Percentiles rank a stretch among this genome's conserved stretches.
Evolutionary conservation across 1,139 yeast genomes (phyloP).

Genomic region (Yamadazyma mexicana): DNA sequence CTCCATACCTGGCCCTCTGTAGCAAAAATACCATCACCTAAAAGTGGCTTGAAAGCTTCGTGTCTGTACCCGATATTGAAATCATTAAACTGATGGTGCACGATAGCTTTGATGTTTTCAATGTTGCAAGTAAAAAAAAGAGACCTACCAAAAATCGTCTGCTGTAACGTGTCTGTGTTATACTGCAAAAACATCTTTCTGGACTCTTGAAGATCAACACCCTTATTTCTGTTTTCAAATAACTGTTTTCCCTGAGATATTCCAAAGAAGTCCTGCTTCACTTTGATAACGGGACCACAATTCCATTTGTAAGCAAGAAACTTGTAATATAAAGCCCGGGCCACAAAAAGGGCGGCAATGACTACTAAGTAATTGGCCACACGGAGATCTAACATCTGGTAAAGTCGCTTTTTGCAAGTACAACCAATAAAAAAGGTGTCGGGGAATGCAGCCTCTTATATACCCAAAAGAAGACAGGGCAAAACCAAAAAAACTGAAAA

Average conservation of each 20-base stretch:
- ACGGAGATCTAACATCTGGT: background rate
- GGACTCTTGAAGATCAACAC: conserved; percentile 14
- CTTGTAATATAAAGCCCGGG: conserved; percentile 7
- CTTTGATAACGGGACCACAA: conserved; percentile 9
- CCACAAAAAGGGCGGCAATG: background rate
- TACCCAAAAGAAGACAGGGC: too few relatives aligned
- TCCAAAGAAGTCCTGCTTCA: conserved; percentile 15
- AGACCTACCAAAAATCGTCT: conserved; percentile 14
- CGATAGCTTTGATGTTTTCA: conserved; percentile 37
- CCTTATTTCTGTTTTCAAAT: conserved; percentile 14
- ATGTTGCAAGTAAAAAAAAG: conserved; percentile 26
- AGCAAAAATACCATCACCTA: conserved; percentile 62
- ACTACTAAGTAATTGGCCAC: conserved; percentile 1
- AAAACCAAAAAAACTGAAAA: too few relatives aligned
- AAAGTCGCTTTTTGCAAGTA: too few relatives aligned
- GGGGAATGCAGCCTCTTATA: too few relatives aligned
- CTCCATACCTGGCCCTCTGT: conserved; percentile 59
- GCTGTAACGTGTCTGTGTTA: conserved; percentile 13
- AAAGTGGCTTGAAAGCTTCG: conserved; percentile 40
- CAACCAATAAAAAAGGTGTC: too few relatives aligned
- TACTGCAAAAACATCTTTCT: conserved; percentile 10
- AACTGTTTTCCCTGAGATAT: conserved; percentile 12
- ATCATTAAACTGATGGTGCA: conserved; percentile 48
- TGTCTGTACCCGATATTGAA: conserved; percentile 53
- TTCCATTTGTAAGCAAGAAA: conserved; percentile 12